phyloP scores from a whole-genome alignment of 176 grass and related monocot species.

The Dendrocalamus sinicus region DNA sequence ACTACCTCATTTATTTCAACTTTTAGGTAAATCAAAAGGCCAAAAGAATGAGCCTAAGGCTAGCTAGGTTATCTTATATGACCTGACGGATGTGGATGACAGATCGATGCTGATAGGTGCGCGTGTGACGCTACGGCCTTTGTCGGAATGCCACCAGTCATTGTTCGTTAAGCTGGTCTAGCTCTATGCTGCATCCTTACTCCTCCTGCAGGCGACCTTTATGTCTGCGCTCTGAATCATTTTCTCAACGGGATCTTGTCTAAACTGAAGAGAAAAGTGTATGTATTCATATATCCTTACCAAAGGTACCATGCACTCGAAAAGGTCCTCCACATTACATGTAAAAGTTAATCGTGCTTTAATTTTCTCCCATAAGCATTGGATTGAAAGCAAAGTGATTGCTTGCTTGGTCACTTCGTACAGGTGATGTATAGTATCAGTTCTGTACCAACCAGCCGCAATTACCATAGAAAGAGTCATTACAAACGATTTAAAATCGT shows the following conservation, averaged over 20 bases:
- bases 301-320: not conserved
- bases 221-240: not conserved
- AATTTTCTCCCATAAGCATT: not conserved
- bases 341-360: not conserved
- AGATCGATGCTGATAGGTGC: slow-evolving; percentile 2
- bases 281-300: too few relatives aligned
- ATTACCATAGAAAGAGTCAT: too few relatives aligned
- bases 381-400: not conserved
- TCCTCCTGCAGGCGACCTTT: slow-evolving; percentile 19
- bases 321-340: not conserved
- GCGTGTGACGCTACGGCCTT: not conserved
- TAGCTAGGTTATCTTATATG: not conserved
- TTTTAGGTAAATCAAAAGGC: too few relatives aligned
- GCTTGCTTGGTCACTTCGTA: not conserved
- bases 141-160: slow-evolving; percentile 15
- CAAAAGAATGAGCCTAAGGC: too few relatives aligned
- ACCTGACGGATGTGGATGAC: not conserved
- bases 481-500: too few relatives aligned
- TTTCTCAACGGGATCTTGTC: slow-evolving; percentile 1
- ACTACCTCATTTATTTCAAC: too few relatives aligned
- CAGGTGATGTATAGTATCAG: not conserved
- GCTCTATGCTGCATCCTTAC: slow-evolving; percentile 32
- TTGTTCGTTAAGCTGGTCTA: slow-evolving; percentile 12
- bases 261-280: not conserved
- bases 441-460: too few relatives aligned